Conservation (phyloP, 2,329 filamentous ascomycete genomes). For the Colletotrichum sp. region DNA sequence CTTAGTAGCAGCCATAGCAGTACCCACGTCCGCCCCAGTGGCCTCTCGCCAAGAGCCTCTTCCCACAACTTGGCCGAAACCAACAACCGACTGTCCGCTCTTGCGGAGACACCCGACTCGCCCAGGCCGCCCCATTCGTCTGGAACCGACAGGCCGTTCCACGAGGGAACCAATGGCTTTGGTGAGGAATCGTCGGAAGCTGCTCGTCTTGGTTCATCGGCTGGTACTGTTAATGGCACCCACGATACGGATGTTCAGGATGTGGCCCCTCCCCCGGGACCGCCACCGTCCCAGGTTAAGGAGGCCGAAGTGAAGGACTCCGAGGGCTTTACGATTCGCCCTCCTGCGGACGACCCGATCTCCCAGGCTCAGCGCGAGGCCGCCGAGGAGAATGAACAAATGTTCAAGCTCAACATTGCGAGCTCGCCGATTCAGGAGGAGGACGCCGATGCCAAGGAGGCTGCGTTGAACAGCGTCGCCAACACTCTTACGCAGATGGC, state of each 20-base stretch:
- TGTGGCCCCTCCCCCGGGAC: slow-evolving; percentile 55
- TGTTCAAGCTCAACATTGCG: slow-evolving; percentile 81
- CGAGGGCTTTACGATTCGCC: slow-evolving; percentile 79
- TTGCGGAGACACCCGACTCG: slow-evolving; percentile 60
- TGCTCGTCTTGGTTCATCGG: slow-evolving; percentile 32
- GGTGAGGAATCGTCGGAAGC: slow-evolving; percentile 36
- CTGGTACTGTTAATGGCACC: slow-evolving; percentile 51
- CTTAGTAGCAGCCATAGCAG: slow-evolving; percentile 65
- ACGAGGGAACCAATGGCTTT: slow-evolving; percentile 52
- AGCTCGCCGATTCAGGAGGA: slow-evolving; percentile 80
- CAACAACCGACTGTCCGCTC: slow-evolving; percentile 57
- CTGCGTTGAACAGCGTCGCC: slow-evolving; percentile 76
- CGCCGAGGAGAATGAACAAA: slow-evolving; percentile 63
- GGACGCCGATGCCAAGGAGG: slow-evolving; percentile 74
- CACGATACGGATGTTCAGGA: slow-evolving; percentile 52
- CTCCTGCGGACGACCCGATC: slow-evolving; percentile 67
- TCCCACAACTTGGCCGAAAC: slow-evolving; percentile 63
- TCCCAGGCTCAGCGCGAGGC: slow-evolving; percentile 76
- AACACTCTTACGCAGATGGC: slow-evolving; percentile 71
- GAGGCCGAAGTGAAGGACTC: slow-evolving; percentile 61
- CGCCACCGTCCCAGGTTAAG: slow-evolving; percentile 51
- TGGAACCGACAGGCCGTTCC: slow-evolving; percentile 34
- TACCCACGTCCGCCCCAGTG: slow-evolving; percentile 42
- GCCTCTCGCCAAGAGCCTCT: slow-evolving; percentile 62
- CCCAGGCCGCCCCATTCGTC: slow-evolving; percentile 25